Conservation (phyloP, 345 rosid genomes). For the Eutrema japonicum region DNA sequence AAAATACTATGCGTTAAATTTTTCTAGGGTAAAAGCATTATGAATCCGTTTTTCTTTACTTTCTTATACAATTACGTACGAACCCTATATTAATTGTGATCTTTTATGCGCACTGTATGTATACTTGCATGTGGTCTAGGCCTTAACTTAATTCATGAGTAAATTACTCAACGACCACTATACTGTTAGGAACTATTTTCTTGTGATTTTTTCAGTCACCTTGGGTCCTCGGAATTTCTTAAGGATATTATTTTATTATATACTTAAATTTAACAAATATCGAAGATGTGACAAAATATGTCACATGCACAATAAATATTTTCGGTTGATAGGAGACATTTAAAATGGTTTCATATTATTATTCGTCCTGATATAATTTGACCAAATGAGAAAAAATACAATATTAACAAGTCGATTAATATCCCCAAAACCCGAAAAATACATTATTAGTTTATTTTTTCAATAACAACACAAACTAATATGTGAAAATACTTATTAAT, state of each 20-base stretch:
- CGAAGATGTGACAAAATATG: slow-evolving; percentile 10
- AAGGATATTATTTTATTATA: background rate
- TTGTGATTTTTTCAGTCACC: background rate
- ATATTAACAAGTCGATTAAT: background rate
- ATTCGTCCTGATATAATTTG: background rate
- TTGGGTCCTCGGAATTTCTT: slow-evolving; percentile 13
- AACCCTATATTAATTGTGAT: background rate
- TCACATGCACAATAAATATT: slow-evolving; percentile 20
- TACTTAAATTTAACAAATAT: background rate
- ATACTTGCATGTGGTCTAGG: background rate
- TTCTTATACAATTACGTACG: background rate
- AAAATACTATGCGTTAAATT: background rate
- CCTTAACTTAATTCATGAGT: background rate
- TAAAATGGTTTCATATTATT: slow-evolving; percentile 6
- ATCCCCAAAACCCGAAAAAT: slow-evolving; percentile 5
- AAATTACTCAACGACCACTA: background rate
- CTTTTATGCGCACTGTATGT: background rate
- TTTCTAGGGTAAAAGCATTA: background rate
- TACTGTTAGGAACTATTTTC: background rate
- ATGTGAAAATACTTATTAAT: too few relatives aligned
- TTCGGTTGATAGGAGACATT: slow-evolving; percentile 4
- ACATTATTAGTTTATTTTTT: background rate
- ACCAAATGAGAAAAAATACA: background rate
- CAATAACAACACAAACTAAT: too few relatives aligned
- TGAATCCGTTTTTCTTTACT: background rate